Percentiles rank a stretch among this genome's conserved stretches.
Conservation (phyloP, 306 rosid genomes). For the Pterocarpus santalinus region DNA sequence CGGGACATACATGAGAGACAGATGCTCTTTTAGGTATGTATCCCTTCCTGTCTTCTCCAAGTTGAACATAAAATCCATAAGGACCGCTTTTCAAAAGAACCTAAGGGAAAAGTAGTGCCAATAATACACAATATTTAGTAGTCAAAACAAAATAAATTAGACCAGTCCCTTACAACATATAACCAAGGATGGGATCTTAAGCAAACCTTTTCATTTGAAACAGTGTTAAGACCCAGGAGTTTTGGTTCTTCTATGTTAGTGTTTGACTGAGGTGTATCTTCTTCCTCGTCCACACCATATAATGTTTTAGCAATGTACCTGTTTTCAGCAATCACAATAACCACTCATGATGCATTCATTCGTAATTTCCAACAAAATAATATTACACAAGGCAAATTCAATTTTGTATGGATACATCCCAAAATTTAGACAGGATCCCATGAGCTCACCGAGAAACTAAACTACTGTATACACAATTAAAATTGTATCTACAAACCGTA, state of each 20-base stretch:
- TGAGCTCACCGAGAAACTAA: conserved; percentile 3
- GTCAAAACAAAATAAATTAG: conserved; percentile 38
- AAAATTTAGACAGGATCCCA: conserved; percentile 13
- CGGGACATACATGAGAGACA: conserved; percentile 73
- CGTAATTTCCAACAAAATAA: conserved; percentile 10
- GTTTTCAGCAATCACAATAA: conserved; percentile 51
- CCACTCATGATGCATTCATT: conserved; percentile 12
- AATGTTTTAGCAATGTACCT: conserved; percentile 91
- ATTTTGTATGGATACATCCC: not conserved
- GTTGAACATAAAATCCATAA: conserved; percentile 89
- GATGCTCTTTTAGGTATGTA: conserved; percentile 80
- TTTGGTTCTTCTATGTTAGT: conserved; percentile 72
- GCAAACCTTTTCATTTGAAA: conserved; percentile 78
- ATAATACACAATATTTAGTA: conserved; percentile 41
- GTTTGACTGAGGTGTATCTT: conserved; percentile 54
- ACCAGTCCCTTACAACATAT: conserved; percentile 4
- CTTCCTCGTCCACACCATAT: conserved; percentile 80
- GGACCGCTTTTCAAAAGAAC: conserved; percentile 91
- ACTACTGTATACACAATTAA: not conserved
- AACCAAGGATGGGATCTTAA: conserved; percentile 26
- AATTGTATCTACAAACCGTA: not conserved
- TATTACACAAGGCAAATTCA: conserved; percentile 12
- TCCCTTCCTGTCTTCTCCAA: conserved; percentile 91
- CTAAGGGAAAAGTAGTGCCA: conserved; percentile 54
- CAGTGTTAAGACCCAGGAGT: conserved; percentile 74